phyloP scores from a whole-genome alignment of 192 early-diverging fungal species.

The Rhizophagus sp. region DNA sequence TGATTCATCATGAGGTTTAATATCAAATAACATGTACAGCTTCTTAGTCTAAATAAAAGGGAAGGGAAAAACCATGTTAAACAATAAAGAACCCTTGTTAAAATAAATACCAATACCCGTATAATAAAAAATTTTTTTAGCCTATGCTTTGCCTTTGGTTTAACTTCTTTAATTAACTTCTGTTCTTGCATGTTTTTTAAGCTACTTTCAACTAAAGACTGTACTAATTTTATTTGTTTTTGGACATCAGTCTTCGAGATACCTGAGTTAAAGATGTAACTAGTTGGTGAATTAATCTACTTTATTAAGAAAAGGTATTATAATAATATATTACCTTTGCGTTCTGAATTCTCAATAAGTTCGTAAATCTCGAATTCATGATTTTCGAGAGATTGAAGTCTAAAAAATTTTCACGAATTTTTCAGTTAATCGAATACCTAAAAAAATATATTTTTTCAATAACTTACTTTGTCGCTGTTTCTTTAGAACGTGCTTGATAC shows the following conservation, averaged over 20 bases:
- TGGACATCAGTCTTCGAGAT: slow-evolving; percentile 13
- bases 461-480: neutral
- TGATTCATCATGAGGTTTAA: slow-evolving; percentile 18
- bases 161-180: slow-evolving; percentile 16
- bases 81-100: neutral
- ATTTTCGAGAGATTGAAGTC: slow-evolving; percentile 9
- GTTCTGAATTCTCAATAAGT: slow-evolving; percentile 21
- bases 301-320: neutral
- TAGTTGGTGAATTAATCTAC: neutral
- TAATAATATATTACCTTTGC: neutral
- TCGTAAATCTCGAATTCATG: slow-evolving; percentile 14
- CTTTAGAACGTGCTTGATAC: slow-evolving; percentile 20
- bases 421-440: neutral
- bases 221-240: slow-evolving; percentile 9
- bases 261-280: neutral
- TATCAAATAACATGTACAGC: slow-evolving; percentile 16
- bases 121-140: no score
- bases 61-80: neutral
- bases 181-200: slow-evolving; percentile 19
- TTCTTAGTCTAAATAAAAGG: slow-evolving; percentile 9
- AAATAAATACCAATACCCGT: no score
- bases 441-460: neutral
- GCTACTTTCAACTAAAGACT: slow-evolving; percentile 4
- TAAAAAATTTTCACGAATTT: neutral
- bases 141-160: slow-evolving; percentile 1